Conservation (phyloP, 2,329 filamentous ascomycete species). For the Alternaria viburni region DNA sequence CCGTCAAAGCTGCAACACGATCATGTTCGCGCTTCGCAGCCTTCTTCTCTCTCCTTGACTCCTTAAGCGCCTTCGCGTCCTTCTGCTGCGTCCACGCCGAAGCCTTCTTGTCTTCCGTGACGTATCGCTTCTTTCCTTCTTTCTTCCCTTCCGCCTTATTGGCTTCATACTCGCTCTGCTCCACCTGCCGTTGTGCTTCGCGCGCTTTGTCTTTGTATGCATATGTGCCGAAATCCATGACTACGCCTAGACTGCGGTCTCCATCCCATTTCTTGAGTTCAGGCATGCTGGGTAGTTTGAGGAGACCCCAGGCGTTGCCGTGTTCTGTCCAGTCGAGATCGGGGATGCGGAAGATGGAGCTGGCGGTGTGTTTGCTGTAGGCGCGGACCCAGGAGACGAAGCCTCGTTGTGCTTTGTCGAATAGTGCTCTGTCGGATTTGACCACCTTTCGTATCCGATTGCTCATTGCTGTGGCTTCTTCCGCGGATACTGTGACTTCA, state of each 20-base stretch:
- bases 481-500: slow-evolving; percentile 62
- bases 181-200: slow-evolving; percentile 50
- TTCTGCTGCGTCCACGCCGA: slow-evolving; percentile 48
- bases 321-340: slow-evolving; percentile 87
- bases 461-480: slow-evolving; percentile 65
- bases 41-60: slow-evolving; percentile 45
- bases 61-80: slow-evolving; percentile 40
- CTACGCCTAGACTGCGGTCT: slow-evolving; percentile 51
- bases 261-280: slow-evolving; percentile 64
- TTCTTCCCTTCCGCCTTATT: slow-evolving; percentile 30
- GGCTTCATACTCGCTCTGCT: slow-evolving; percentile 36
- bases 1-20: slow-evolving; percentile 30
- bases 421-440: slow-evolving; percentile 67
- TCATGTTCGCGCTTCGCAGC: slow-evolving; percentile 40
- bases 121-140: slow-evolving; percentile 35
- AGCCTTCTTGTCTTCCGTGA: slow-evolving; percentile 35
- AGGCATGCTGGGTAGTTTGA: slow-evolving; percentile 91
- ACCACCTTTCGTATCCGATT: slow-evolving; percentile 67
- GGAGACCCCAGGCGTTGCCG: slow-evolving; percentile 81
- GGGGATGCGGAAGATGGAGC: slow-evolving; percentile 83
- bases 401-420: slow-evolving; percentile 87
- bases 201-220: slow-evolving; percentile 55
- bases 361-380: slow-evolving; percentile 89
- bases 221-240: slow-evolving; percentile 49
- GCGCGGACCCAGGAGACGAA: slow-evolving; percentile 94